Conservation (phyloP, 164 flowering plant species). For the Saururus chinensis region DNA sequence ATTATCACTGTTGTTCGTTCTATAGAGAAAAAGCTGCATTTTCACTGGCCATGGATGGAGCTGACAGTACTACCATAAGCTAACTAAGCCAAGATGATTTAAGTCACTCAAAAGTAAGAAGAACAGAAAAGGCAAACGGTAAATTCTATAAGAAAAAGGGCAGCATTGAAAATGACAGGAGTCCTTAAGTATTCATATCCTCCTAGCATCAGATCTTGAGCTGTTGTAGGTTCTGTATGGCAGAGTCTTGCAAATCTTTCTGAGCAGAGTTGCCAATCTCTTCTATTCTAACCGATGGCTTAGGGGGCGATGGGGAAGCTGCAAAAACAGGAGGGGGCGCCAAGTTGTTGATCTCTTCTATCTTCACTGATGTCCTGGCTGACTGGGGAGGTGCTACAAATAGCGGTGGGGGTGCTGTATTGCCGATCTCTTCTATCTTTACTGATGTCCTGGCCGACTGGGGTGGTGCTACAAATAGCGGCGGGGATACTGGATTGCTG, state of each 20-base stretch:
- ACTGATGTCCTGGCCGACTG: not conserved
- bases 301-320: not conserved
- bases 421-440: not conserved
- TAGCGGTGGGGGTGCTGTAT: not conserved
- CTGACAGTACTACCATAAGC: not conserved
- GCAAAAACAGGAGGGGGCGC: not conserved
- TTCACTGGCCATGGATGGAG: not conserved
- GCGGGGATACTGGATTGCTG: not conserved
- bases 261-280: not conserved
- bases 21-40: not conserved
- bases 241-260: slow-evolving; percentile 20
- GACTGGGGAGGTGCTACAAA: slow-evolving; percentile 19
- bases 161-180: not conserved
- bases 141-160: not conserved
- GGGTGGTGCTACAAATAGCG: not conserved
- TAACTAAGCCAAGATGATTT: not conserved
- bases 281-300: not conserved
- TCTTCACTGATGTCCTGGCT: not conserved
- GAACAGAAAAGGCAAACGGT: not conserved
- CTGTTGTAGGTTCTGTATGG: slow-evolving; percentile 29
- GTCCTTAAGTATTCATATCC: not conserved
- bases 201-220: slow-evolving; percentile 32
- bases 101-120: not conserved
- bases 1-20: not conserved
- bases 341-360: not conserved